Evolutionary conservation across 202 grass and related monocot species (phyloP).

Genomic region (Schoenoplectus tabernaemontani): DNA sequence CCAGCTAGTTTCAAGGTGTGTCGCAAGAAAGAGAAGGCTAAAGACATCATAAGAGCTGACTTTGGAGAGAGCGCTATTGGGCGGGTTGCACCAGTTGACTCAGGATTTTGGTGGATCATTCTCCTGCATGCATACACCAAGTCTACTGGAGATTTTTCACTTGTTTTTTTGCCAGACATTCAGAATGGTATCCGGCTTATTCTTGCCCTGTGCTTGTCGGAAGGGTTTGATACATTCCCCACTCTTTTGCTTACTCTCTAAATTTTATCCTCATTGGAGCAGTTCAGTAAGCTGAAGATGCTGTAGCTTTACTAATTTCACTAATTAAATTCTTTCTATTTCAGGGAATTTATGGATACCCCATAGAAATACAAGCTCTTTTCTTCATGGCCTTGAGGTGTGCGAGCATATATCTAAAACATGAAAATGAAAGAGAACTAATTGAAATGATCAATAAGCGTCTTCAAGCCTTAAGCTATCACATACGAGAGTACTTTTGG

Average conservation of each 20-base stretch:
- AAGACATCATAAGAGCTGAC: constrained; percentile 58
- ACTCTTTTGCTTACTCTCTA: constrained; percentile 38
- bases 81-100: constrained; percentile 69
- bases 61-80: constrained; percentile 85
- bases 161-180: constrained; percentile 44
- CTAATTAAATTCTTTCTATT: constrained; percentile 8
- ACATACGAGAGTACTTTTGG: constrained; percentile 91
- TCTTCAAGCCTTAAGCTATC: constrained; percentile 87
- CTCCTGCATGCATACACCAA: constrained; percentile 71
- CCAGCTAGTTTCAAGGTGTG: constrained; percentile 83
- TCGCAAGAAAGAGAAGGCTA: constrained; percentile 39
- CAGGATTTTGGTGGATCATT: constrained; percentile 90
- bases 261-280: not conserved
- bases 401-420: constrained; percentile 53
- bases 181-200: constrained; percentile 92
- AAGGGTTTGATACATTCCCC: constrained; percentile 85
- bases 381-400: constrained; percentile 90
- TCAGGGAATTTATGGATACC: constrained; percentile 84
- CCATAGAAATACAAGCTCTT: constrained; percentile 82
- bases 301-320: not conserved
- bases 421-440: constrained; percentile 70
- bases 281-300: not conserved
- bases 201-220: constrained; percentile 63
- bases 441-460: constrained; percentile 60
- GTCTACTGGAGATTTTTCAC: constrained; percentile 51